These are phyloP conservation scores for Stephania japonica DNA, from an alignment of 164 flowering plant species.

Conservation along the genomic window DNA sequence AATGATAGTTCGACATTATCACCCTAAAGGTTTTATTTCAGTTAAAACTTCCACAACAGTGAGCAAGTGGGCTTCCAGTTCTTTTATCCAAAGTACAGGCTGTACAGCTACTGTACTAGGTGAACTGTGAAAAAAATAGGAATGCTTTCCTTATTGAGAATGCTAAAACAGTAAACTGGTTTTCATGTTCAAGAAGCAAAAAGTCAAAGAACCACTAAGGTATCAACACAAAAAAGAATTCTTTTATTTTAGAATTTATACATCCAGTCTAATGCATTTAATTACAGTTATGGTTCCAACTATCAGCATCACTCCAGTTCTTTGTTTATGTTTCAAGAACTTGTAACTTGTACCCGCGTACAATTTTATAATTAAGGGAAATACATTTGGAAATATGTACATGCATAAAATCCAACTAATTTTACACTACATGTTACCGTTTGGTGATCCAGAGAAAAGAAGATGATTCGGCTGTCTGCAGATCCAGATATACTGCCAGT, in stretches of 20 bases:
- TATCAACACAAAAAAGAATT: no score
- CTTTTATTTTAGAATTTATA: no score
- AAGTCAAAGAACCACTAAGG: no score
- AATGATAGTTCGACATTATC: background rate
- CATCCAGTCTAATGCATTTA: no score
- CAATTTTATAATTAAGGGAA: no score
- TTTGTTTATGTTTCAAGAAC: no score
- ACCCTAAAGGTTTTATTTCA: background rate
- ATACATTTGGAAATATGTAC: background rate
- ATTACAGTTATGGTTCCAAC: no score
- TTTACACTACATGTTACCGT: slow-evolving; percentile 30
- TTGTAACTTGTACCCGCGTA: background rate
- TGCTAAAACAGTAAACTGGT: background rate
- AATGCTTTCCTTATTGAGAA: background rate
- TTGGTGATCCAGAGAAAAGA: slow-evolving; percentile 56
- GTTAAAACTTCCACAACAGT: background rate
- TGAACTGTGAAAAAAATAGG: no score
- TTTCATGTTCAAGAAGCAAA: no score
- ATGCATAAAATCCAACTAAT: background rate
- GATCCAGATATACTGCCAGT: slow-evolving; percentile 77
- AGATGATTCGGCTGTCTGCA: slow-evolving; percentile 72
- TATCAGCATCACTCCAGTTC: no score
- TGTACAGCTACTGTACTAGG: background rate
- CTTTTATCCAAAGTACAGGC: background rate
- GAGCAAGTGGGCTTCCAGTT: background rate